Base-by-base conservation (phyloP, 805 yeast species). In the Kodamaea kaohsiungensis region DNA sequence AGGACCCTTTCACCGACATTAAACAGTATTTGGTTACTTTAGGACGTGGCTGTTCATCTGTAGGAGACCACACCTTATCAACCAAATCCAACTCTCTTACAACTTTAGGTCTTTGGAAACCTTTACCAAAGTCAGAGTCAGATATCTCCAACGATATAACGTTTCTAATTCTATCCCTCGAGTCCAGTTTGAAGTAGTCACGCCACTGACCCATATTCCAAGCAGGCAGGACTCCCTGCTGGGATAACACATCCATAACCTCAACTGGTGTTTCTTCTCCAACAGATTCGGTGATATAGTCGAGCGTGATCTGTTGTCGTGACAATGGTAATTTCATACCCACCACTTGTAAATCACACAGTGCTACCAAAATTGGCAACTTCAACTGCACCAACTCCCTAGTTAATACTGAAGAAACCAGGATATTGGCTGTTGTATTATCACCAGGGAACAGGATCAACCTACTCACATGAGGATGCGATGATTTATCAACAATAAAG, bases 221-320 rank as follows among this genome's bases (percentile, higher is more conserved):
- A 10, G 80, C 78, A 0, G 86, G 83, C 10, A 75, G 64, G 25
- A 75, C 76, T 39, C 83, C 80, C 53, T 87, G 86, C 62, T 91
- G 97, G 0, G 96, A 86, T 18, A 88, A 76, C 2, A 90, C 96
- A 66, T 91, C 97, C 93, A 91, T 89, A 1, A 91, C 96, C 53
- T 89, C 96, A 1, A 91, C 80, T 0, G 79, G 79, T 3, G 72
- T 70, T 39, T 85, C 87, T 3, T 70, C 80, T 0, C 96, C 97
- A 25, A 90, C 78, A 10, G 76, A 64, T 4, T 79, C 78, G 0
- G 87, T 73, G 0, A 89, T 78, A 55, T 82, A 73, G 45, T 79
- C 76, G 5, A 89, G 84, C 7, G 83, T 78, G 40, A 89, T 72
- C 3, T 68, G 61, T 6, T 64, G 61, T 9, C 64, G 60, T 1